These are phyloP conservation scores for Fusarium subglutinans DNA, from an alignment of 2,329 filamentous ascomycete genomes.

Conservation along the genomic window DNA sequence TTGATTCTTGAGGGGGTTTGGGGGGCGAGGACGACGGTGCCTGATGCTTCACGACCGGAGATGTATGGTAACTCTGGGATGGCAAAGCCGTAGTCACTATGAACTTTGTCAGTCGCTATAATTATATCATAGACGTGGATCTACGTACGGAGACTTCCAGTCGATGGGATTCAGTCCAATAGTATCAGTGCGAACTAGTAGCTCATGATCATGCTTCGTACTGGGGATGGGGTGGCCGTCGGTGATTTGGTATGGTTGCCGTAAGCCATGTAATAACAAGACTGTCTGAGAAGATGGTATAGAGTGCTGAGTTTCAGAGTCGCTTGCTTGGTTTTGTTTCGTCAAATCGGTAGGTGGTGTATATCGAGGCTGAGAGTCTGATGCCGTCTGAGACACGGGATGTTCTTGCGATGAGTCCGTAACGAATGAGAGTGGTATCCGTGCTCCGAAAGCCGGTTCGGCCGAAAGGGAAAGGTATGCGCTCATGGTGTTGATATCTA, in stretches of 20 bases:
- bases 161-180: slow-evolving; percentile 82
- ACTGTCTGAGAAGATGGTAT: slow-evolving; percentile 53
- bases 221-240: slow-evolving; percentile 56
- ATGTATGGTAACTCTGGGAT: slow-evolving; percentile 75
- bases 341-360: neutral
- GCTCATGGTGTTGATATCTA: slow-evolving; percentile 15
- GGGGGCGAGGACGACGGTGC: slow-evolving; percentile 63
- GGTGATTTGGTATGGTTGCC: slow-evolving; percentile 59
- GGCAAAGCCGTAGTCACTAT: slow-evolving; percentile 76
- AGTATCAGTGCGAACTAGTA: slow-evolving; percentile 70
- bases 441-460: slow-evolving; percentile 14
- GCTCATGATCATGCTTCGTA: slow-evolving; percentile 53
- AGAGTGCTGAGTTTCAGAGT: neutral
- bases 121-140: rapidly evolving
- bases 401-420: neutral
- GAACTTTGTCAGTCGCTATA: neutral
- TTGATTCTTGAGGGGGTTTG: slow-evolving; percentile 57
- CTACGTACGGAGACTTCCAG: slow-evolving; percentile 70
- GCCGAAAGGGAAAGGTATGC: slow-evolving; percentile 28
- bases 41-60: slow-evolving; percentile 75
- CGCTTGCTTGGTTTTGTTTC: slow-evolving; percentile 2
- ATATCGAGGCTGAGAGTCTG: slow-evolving; percentile 7
- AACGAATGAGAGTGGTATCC: neutral
- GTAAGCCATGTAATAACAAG: slow-evolving; percentile 59
- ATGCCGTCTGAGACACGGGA: neutral